A percentile compares a stretch with the other conserved stretches of the same genome.
Conservation (phyloP, 106 monocot species). For the Vanilla planifolia region DNA sequence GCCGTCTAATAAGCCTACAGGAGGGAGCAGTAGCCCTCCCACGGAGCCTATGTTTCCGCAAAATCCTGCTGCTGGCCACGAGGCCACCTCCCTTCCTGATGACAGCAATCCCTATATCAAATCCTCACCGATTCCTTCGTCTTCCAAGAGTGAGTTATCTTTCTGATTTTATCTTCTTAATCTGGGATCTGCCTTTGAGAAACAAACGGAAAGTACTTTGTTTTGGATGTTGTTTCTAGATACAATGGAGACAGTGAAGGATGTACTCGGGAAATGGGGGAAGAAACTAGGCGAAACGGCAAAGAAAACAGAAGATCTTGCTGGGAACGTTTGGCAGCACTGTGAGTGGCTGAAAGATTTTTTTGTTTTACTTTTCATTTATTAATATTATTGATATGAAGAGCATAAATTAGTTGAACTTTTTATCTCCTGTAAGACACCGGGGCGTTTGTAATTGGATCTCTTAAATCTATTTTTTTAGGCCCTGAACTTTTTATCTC, state of each 20-base stretch:
- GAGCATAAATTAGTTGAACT: too few relatives aligned
- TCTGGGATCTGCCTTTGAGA: not conserved
- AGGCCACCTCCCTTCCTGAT: slow-evolving; percentile 17
- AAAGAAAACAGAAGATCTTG: slow-evolving; percentile 19
- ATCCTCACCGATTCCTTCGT: slow-evolving; percentile 16
- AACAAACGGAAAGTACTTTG: not conserved
- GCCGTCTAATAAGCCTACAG: too few relatives aligned
- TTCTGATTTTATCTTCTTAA: not conserved
- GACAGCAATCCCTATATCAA: slow-evolving; percentile 44
- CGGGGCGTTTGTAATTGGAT: too few relatives aligned
- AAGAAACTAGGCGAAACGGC: slow-evolving; percentile 17
- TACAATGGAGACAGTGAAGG: slow-evolving; percentile 16
- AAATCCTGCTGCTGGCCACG: not conserved
- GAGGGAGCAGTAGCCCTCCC: not conserved
- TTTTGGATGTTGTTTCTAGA: slow-evolving; percentile 6
- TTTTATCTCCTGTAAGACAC: too few relatives aligned
- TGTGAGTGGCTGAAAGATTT: too few relatives aligned
- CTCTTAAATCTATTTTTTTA: too few relatives aligned
- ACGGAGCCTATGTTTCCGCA: not conserved
- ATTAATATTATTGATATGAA: not conserved
- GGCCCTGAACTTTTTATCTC: too few relatives aligned
- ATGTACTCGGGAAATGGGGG: slow-evolving; percentile 17
- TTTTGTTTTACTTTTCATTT: not conserved
- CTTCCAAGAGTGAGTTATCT: slow-evolving; percentile 19
- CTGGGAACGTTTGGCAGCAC: slow-evolving; percentile 21